Conservation (phyloP, 1,284 basidiomycete species). For the Irpex sp. region DNA sequence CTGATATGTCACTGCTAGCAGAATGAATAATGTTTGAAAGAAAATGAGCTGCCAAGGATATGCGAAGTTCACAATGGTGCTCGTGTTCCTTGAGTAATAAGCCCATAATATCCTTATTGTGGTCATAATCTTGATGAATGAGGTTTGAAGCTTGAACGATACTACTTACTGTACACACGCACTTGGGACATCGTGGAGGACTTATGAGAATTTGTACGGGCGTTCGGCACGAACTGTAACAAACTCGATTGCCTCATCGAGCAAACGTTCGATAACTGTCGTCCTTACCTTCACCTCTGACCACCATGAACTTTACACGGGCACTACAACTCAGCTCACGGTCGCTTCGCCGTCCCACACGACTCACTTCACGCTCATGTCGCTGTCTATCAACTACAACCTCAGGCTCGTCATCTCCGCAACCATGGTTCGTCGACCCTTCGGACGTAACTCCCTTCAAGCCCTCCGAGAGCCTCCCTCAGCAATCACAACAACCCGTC, state of each 20-base stretch:
- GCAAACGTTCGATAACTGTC: neutral
- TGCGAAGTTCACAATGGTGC: no score
- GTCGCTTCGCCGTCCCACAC: neutral
- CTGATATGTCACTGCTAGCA: neutral
- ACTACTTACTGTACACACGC: no score
- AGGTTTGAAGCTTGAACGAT: no score
- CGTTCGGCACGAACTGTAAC: neutral
- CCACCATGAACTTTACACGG: neutral
- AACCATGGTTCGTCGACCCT: conserved; percentile 58
- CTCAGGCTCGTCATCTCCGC: neutral
- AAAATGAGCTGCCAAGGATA: no score
- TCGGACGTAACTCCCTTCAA: conserved; percentile 13
- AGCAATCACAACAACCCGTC: conserved; percentile 32
- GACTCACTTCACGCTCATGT: neutral
- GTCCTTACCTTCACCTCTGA: neutral
- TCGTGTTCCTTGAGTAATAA: no score
- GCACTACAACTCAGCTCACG: neutral
- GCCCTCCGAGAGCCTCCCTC: conserved; percentile 11
- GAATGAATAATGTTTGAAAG: no score
- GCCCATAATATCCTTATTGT: no score
- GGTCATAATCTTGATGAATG: no score
- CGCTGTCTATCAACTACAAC: neutral
- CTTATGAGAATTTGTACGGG: no score
- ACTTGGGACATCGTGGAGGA: no score
- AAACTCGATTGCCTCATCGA: neutral